Evolutionary conservation across 495 filamentous ascomycete genomes (phyloP).

Genomic region (Neurospora intermedia): DNA sequence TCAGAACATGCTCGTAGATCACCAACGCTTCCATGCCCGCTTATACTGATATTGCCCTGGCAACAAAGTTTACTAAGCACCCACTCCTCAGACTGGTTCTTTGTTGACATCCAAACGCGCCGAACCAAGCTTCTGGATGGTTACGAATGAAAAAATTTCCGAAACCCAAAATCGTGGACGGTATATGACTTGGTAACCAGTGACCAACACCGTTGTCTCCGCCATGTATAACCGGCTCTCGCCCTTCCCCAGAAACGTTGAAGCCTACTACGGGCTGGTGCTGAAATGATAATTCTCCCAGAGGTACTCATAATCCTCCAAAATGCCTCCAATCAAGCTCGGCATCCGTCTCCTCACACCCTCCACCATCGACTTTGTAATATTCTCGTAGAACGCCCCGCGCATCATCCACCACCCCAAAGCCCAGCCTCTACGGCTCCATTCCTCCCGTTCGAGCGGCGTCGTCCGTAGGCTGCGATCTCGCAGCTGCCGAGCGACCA

Average conservation of each 20-base stretch:
- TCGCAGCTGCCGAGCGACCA: constrained; percentile 71
- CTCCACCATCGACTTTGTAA: constrained; percentile 68
- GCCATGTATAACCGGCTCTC: background rate
- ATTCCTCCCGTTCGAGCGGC: constrained; percentile 77
- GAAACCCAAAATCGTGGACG: background rate
- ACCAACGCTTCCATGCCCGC: background rate
- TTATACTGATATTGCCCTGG: background rate
- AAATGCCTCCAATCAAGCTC: constrained; percentile 64
- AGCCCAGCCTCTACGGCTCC: constrained; percentile 73
- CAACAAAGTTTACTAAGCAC: background rate
- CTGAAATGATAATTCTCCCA: constrained; percentile 97
- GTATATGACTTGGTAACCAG: background rate
- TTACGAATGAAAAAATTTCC: background rate
- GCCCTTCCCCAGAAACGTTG: background rate
- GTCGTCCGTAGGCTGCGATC: constrained; percentile 68
- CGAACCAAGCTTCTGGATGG: background rate
- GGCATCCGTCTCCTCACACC: constrained; percentile 67
- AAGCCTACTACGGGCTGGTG: constrained; percentile 27
- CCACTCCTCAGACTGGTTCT: background rate
- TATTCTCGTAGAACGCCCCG: constrained; percentile 89
- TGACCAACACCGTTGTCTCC: background rate
- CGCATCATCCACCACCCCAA: constrained; percentile 94
- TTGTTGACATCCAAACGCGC: background rate
- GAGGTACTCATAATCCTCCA: constrained; percentile 93
- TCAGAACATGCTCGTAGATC: background rate